phyloP scores from a whole-genome alignment of 2,329 filamentous ascomycete species.

The Talaromyces sp. region DNA sequence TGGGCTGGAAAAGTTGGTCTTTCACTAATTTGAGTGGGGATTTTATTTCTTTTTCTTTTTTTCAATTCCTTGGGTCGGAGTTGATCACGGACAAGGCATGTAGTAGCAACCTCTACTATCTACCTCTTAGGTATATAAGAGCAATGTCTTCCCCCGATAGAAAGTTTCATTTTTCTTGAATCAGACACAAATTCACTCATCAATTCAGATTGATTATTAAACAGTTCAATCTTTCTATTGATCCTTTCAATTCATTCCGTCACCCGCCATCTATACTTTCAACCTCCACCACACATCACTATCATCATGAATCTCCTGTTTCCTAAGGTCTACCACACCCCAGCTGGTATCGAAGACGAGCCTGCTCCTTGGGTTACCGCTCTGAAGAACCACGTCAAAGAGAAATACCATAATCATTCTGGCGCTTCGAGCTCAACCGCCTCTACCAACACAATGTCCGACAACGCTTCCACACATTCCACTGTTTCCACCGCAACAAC shows the following conservation, averaged over 20 bases:
- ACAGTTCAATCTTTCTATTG: background rate
- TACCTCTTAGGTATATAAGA: slow-evolving; percentile 3
- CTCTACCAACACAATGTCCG: slow-evolving; percentile 14
- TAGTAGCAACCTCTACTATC: background rate
- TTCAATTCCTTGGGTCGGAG: background rate
- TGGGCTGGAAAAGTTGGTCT: background rate
- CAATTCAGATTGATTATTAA: background rate
- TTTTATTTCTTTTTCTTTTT: background rate
- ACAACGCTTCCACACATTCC: slow-evolving; percentile 26
- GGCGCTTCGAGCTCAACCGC: background rate
- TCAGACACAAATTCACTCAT: background rate
- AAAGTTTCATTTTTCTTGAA: background rate
- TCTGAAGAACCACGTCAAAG: background rate
- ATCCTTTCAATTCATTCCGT: background rate
- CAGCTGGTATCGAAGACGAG: background rate
- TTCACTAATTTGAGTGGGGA: background rate
- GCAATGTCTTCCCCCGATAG: background rate
- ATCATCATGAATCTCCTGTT: slow-evolving; percentile 3
- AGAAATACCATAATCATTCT: background rate
- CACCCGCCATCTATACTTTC: background rate
- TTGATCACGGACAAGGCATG: background rate
- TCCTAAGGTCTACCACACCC: background rate
- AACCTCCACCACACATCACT: background rate
- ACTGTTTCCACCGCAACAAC: slow-evolving; percentile 29
- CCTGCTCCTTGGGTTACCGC: background rate